phyloP scores from a whole-genome alignment of 257 asterid species.

The Gentiana straminea region DNA sequence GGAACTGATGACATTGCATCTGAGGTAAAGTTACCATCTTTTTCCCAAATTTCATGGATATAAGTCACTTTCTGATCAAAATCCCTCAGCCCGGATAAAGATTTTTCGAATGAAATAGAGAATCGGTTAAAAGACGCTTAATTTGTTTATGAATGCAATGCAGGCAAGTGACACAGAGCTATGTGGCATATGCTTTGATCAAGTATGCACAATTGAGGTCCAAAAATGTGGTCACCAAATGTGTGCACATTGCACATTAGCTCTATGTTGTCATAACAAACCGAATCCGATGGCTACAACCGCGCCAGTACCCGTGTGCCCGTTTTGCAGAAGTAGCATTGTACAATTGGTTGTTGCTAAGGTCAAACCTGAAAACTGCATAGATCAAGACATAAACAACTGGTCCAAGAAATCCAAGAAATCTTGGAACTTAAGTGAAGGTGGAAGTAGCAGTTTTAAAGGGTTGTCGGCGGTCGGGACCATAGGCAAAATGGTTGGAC shows the following conservation, averaged over 20 bases:
- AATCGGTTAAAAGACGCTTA: too few species aligned
- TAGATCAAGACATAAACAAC: slow-evolving; percentile 22
- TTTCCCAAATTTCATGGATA: too few species aligned
- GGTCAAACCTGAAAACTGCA: slow-evolving; percentile 23
- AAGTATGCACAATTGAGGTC: slow-evolving; percentile 80
- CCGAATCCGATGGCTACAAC: slow-evolving; percentile 57
- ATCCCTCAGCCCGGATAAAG: too few species aligned
- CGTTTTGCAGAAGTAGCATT: slow-evolving; percentile 88
- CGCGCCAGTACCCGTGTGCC: slow-evolving; percentile 61
- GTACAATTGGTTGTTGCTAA: slow-evolving; percentile 52
- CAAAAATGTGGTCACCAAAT: slow-evolving; percentile 84
- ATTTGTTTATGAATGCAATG: background rate
- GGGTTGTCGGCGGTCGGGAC: slow-evolving; percentile 64
- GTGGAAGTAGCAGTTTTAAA: slow-evolving; percentile 79
- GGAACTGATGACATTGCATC: slow-evolving; percentile 52
- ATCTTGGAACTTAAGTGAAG: slow-evolving; percentile 70
- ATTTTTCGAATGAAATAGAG: too few species aligned
- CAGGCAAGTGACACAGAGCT: slow-evolving; percentile 73
- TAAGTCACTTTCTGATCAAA: too few species aligned
- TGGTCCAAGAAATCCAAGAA: slow-evolving; percentile 54
- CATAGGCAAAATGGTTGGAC: slow-evolving; percentile 64
- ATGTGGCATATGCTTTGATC: slow-evolving; percentile 92
- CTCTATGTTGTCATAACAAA: slow-evolving; percentile 87
- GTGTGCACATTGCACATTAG: slow-evolving; percentile 93
- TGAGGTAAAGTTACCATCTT: slow-evolving; percentile 35